These are phyloP conservation scores for Macrolepiota albuminosa DNA, from an alignment of 768 basidiomycete species.

Conservation along the genomic window DNA sequence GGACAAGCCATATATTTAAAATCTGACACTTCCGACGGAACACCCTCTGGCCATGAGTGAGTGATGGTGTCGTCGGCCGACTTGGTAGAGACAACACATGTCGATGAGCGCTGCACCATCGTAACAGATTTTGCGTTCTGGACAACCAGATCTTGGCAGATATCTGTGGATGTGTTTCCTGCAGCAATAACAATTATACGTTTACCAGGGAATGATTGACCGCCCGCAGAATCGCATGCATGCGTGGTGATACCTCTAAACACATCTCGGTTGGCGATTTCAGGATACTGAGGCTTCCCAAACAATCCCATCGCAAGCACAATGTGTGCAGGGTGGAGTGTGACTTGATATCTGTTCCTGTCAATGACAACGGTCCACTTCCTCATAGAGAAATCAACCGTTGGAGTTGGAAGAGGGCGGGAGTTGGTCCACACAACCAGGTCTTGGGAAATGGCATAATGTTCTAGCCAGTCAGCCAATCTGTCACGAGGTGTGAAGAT, in stretches of 20 bases:
- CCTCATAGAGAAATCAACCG: conserved; percentile 25
- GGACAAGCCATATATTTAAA: conserved; percentile 22
- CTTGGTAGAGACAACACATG: conserved; percentile 23
- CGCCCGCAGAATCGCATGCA: conserved; percentile 26
- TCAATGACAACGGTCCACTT: conserved; percentile 32
- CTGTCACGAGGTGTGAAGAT: conserved; percentile 36
- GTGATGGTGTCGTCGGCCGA: conserved; percentile 1
- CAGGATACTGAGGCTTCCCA: conserved; percentile 29
- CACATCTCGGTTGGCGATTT: conserved; percentile 16
- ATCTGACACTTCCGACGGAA: conserved; percentile 20
- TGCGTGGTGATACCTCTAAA: conserved; percentile 31
- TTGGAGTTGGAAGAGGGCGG: conserved; percentile 24
- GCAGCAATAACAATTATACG: conserved; percentile 37
- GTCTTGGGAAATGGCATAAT: conserved; percentile 35
- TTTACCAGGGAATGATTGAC: conserved; percentile 25
- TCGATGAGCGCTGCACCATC: conserved; percentile 39
- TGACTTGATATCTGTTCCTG: conserved; percentile 22
- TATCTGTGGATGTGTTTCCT: conserved; percentile 33
- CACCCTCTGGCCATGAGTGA: conserved; percentile 16
- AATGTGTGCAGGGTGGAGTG: conserved; percentile 33
- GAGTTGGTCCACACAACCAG: conserved; percentile 39
- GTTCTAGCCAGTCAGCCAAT: conserved; percentile 40
- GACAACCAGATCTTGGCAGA: conserved; percentile 31
- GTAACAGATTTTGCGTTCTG: conserved; percentile 31
- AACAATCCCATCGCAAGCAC: conserved; percentile 33